Percentiles rank a stretch among this genome's conserved stretches.
Conservation (phyloP, 2,329 filamentous ascomycete species). For the Ramularia endophylla region DNA sequence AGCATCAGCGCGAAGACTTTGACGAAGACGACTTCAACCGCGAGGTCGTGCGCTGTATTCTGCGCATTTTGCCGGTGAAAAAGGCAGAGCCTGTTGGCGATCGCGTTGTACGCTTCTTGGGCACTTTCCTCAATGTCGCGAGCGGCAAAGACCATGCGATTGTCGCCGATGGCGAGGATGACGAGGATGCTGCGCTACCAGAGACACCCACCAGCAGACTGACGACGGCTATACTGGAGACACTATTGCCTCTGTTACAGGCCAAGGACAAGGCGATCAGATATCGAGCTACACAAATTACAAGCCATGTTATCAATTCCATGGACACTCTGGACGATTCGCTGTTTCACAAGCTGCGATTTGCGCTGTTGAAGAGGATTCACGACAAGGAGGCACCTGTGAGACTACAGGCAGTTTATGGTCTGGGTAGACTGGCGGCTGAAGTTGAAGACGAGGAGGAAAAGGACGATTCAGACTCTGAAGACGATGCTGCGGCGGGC, state of each 20-base stretch:
- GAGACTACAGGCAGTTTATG: conserved; percentile 83
- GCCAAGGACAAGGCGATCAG: conserved; percentile 91
- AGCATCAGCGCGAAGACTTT: conserved; percentile 57
- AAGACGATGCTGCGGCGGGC: conserved; percentile 57
- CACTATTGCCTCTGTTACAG: conserved; percentile 67
- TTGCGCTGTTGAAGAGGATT: conserved; percentile 75
- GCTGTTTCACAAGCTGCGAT: conserved; percentile 73
- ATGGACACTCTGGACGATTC: conserved; percentile 90
- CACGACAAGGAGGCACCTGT: conserved; percentile 93
- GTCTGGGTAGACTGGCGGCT: conserved; percentile 73
- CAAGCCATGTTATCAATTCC: conserved; percentile 87
- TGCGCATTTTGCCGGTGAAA: conserved; percentile 79
- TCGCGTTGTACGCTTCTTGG: conserved; percentile 76
- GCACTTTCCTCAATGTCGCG: conserved; percentile 72
- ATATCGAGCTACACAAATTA: conserved; percentile 82
- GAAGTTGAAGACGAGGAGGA: conserved; percentile 62
- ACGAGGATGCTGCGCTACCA: conserved; percentile 55
- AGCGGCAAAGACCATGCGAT: conserved; percentile 49
- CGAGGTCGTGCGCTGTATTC: conserved; percentile 76
- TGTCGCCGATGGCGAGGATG: conserved; percentile 49
- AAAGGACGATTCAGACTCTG: conserved; percentile 61
- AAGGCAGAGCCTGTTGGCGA: conserved; percentile 89
- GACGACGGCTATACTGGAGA: conserved; percentile 65
- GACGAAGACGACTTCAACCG: conserved; percentile 81
- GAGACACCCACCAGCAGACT: conserved; percentile 82